Percentiles rank a stretch among this genome's conserved stretches.
Conservation (phyloP, 2,329 filamentous ascomycete species). For the Aspergillus sp. region DNA sequence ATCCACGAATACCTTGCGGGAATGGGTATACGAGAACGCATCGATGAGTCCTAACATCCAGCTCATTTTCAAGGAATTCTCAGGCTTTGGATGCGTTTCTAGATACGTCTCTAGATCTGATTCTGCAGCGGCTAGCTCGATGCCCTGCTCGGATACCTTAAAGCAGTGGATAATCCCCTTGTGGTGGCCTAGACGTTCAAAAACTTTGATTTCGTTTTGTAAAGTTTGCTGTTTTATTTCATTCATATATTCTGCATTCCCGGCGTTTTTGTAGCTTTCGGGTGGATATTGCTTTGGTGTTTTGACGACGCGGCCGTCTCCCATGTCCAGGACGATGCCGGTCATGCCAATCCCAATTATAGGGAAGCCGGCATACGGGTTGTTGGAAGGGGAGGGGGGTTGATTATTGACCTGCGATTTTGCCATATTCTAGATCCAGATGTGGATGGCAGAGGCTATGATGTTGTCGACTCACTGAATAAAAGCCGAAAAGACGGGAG, state of each 20-base stretch:
- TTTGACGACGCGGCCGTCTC: constrained; percentile 12
- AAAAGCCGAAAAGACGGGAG: too few species aligned
- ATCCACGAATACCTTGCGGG: constrained; percentile 12
- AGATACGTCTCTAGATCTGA: constrained; percentile 14
- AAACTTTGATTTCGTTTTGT: constrained; percentile 18
- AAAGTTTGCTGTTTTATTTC: constrained; percentile 18
- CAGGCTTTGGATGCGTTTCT: constrained; percentile 3
- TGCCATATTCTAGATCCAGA: too few species aligned
- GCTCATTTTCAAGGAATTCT: not conserved
- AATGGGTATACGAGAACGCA: constrained; percentile 3
- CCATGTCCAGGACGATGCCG: constrained; percentile 5
- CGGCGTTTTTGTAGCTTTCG: constrained; percentile 11
- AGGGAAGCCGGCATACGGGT: not conserved
- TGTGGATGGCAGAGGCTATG: too few species aligned
- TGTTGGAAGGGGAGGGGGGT: too few species aligned
- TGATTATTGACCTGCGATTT: too few species aligned
- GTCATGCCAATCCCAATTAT: constrained; percentile 13
- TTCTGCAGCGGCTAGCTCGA: constrained; percentile 19
- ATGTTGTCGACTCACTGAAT: too few species aligned
- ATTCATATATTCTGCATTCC: constrained; percentile 21
- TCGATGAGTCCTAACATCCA: constrained; percentile 11
- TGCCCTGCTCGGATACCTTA: constrained; percentile 17
- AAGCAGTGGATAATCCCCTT: constrained; percentile 19
- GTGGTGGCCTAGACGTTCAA: constrained; percentile 16
- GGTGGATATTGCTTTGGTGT: constrained; percentile 7